Evolutionary conservation across 2,329 filamentous ascomycete genomes (phyloP).

Genomic region (Fusarium verticillioides): DNA sequence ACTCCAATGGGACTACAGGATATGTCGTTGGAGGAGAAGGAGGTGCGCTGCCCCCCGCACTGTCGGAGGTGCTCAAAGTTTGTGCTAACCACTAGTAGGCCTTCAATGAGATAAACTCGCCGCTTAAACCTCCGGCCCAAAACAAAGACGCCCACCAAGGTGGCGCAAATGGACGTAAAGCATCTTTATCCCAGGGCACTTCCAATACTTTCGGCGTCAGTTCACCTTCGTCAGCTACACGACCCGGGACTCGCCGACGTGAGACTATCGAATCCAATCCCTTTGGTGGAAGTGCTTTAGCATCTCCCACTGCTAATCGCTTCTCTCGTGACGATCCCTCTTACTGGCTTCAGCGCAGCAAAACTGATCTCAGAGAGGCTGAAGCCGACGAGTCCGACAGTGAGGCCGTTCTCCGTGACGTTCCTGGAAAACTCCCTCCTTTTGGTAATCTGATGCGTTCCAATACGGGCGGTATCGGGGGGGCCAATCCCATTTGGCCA

Average conservation of each 20-base stretch:
- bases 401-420: slow-evolving; percentile 47
- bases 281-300: slow-evolving; percentile 62
- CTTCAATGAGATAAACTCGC: slow-evolving; percentile 93
- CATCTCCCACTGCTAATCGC: slow-evolving; percentile 70
- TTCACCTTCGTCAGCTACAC: slow-evolving; percentile 76
- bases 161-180: slow-evolving; percentile 78
- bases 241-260: slow-evolving; percentile 82
- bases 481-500: slow-evolving; percentile 58
- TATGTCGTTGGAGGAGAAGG: slow-evolving; percentile 72
- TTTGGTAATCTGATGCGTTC: slow-evolving; percentile 64
- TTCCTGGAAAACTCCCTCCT: slow-evolving; percentile 48
- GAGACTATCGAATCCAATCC: slow-evolving; percentile 81
- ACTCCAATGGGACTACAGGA: slow-evolving; percentile 78
- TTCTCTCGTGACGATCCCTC: slow-evolving; percentile 71
- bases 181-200: slow-evolving; percentile 79
- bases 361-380: slow-evolving; percentile 63
- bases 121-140: slow-evolving; percentile 84
- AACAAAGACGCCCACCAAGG: slow-evolving; percentile 72
- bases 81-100: slow-evolving; percentile 62
- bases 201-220: slow-evolving; percentile 74
- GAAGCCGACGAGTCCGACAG: slow-evolving; percentile 65
- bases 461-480: slow-evolving; percentile 62
- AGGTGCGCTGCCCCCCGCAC: slow-evolving; percentile 56
- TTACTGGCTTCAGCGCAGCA: slow-evolving; percentile 68
- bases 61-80: slow-evolving; percentile 2